A percentile compares a stretch with the other conserved stretches of the same genome.
Evolutionary conservation across 768 basidiomycete genomes (phyloP).

Genomic region (Pisolithus orientalis): DNA sequence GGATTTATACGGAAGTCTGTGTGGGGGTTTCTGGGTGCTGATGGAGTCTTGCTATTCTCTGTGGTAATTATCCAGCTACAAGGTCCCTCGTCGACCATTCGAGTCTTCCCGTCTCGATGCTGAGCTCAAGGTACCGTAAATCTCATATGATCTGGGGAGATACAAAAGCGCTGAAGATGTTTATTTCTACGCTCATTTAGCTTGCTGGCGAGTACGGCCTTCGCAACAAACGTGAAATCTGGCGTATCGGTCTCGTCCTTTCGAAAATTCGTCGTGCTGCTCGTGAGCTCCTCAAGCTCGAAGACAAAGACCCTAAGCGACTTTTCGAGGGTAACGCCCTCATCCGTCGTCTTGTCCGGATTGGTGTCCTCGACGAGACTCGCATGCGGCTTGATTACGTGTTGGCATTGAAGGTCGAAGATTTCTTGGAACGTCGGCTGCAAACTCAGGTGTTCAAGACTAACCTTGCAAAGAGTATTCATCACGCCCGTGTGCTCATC

Average conservation of each 20-base stretch:
- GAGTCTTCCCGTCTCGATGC: constrained; percentile 98
- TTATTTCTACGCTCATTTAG: constrained; percentile 34
- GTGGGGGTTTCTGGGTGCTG: constrained; percentile 51
- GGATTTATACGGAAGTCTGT: constrained; percentile 53
- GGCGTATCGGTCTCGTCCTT: constrained; percentile 96
- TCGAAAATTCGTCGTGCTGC: constrained; percentile 99
- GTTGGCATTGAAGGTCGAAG: constrained; percentile 97
- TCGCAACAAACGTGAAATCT: constrained; percentile 99
- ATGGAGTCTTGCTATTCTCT: constrained; percentile 61
- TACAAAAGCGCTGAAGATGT: background rate
- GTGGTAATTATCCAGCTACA: constrained; percentile 68
- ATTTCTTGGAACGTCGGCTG: constrained; percentile 98
- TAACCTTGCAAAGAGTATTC: constrained; percentile 95
- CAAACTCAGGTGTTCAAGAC: constrained; percentile 99
- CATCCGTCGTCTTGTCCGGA: constrained; percentile 94
- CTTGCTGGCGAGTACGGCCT: constrained; percentile 99
- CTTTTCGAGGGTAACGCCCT: constrained; percentile 99
- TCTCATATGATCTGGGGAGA: background rate
- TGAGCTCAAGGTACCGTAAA: constrained; percentile 81
- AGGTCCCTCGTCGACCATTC: constrained; percentile 97
- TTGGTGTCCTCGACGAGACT: constrained; percentile 98
- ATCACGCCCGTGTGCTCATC: constrained; percentile 98
- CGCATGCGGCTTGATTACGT: constrained; percentile 99
- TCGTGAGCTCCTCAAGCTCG: constrained; percentile 99
- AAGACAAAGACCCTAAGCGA: constrained; percentile 98